Conservation (phyloP, 1,139 yeast species). For the Protomyces arabidopsidicola region DNA sequence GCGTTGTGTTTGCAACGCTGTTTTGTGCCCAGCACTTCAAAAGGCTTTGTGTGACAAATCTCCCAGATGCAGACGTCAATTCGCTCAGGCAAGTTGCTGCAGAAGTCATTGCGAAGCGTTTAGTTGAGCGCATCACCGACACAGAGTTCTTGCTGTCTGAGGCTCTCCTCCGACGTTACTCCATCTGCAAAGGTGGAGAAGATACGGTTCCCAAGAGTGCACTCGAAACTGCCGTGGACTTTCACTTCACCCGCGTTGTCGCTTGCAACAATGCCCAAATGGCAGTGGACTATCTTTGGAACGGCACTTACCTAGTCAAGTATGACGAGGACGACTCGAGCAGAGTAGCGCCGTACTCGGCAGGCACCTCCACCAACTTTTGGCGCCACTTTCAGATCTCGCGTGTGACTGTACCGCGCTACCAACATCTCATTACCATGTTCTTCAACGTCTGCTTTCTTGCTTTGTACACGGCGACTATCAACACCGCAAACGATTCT, state of each 20-base stretch:
- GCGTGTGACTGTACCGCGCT: slow-evolving; percentile 55
- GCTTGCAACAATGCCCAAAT: slow-evolving; percentile 9
- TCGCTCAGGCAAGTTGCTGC: slow-evolving; percentile 61
- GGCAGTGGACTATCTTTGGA: slow-evolving; percentile 16
- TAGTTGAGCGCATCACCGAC: slow-evolving; percentile 60
- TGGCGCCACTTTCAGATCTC: slow-evolving; percentile 14
- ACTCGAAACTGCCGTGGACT: slow-evolving; percentile 20
- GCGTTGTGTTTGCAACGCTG: slow-evolving; percentile 17
- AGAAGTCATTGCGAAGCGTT: slow-evolving; percentile 61
- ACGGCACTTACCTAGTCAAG: slow-evolving; percentile 16
- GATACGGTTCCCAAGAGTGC: slow-evolving; percentile 52
- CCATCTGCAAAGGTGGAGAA: slow-evolving; percentile 58
- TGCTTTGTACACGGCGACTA: slow-evolving; percentile 57
- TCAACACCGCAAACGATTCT: slow-evolving; percentile 48
- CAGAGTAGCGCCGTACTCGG: slow-evolving; percentile 7
- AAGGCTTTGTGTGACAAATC: slow-evolving; percentile 41
- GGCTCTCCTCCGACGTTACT: slow-evolving; percentile 71
- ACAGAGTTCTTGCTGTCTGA: slow-evolving; percentile 64
- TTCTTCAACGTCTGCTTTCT: slow-evolving; percentile 63
- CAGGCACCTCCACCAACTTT: slow-evolving; percentile 11
- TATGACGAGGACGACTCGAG: slow-evolving; percentile 23
- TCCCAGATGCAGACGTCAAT: slow-evolving; percentile 59
- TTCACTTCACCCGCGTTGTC: slow-evolving; percentile 18
- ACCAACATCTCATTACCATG: slow-evolving; percentile 71
- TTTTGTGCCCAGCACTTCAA: slow-evolving; percentile 18